Evolutionary conservation across 2,329 filamentous ascomycete genomes (phyloP), one percentile per base, ranked within the genome.

Genomic region (Neonectria punicea): DNA sequence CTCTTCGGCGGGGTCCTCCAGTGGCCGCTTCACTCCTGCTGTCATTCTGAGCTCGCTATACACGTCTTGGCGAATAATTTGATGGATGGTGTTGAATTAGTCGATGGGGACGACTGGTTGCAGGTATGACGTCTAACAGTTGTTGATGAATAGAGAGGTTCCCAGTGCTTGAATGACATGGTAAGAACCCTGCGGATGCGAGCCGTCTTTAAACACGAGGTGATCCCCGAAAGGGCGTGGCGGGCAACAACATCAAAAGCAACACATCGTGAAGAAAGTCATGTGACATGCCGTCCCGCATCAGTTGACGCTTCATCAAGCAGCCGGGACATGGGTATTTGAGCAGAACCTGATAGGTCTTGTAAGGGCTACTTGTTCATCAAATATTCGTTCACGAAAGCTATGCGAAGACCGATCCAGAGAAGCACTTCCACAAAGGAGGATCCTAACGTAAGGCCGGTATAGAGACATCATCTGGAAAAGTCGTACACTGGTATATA

Each of bases 231-330:
- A 73, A 73, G 62, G 70, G 72, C 72, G 72, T 64, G 55, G 54
- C 44, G 54, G 58, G 61, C 68, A 56, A 62, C 68, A 58, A 75
- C 61, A 73, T 75, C 73, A 20, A 75, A 60, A 75, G 73, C 72
- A 74, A 74, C 72, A 73, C 71, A 55, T 73, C 73, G 61, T 72
- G 69, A 68, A 60, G 25, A 25, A 25, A 25, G 65, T 75, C 73
- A 75, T 73, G 73, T 75, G 73, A 75, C 69, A n/a, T 14, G 18
- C 20, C 53, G 10, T 30, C 16, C 53, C 32, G 22, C 34, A 39
- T 34, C 22, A n/a, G 16, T 32, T 46, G 16, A 41, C 36, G 25
- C 16, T 53, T 58, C 41, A 54, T 18, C 57, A 59, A 55, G 20
- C 41, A 16, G 16, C n/a, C n/a, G 11, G 13, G 18, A 47, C 20